These are phyloP conservation scores for Tolypocladium inflatum DNA, from an alignment of 2,329 filamentous ascomycete species.

Conservation along the genomic window DNA sequence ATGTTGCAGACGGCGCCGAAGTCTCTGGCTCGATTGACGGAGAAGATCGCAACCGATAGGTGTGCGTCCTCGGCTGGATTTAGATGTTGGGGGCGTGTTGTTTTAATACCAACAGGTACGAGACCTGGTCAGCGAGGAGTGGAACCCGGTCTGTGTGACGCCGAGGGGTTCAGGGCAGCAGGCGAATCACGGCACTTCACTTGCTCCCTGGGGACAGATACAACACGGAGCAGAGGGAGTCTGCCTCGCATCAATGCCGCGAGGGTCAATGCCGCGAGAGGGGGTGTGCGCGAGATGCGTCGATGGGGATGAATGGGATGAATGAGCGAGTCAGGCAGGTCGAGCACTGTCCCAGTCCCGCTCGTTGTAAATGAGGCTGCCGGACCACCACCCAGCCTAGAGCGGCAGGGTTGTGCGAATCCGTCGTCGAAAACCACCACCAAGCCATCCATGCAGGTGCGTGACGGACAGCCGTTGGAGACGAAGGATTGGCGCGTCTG, in stretches of 20 bases:
- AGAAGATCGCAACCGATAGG: not conserved
- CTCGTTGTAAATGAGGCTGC: not conserved
- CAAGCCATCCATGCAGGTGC: not conserved
- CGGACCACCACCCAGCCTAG: not conserved
- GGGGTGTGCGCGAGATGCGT: not conserved
- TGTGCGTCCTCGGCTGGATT: not conserved
- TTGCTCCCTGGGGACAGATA: too few relatives aligned
- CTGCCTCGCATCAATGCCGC: not conserved
- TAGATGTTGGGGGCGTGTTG: not conserved
- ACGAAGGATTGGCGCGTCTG: not conserved
- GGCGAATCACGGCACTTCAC: not conserved
- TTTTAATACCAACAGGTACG: not conserved
- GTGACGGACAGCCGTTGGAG: not conserved
- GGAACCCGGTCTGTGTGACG: conserved; percentile 3
- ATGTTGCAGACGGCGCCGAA: conserved; percentile 2
- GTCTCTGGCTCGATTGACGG: not conserved
- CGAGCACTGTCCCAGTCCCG: not conserved
- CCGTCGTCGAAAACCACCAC: not conserved
- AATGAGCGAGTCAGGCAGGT: not conserved
- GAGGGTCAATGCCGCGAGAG: not conserved
- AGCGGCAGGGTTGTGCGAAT: not conserved
- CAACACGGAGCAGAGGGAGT: not conserved
- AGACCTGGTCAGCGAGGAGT: not conserved
- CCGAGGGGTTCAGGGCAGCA: not conserved
- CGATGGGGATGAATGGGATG: not conserved